These are phyloP conservation scores for Gonium pectorale DNA, from an alignment of 139 green algal species.

Conservation along the genomic window DNA sequence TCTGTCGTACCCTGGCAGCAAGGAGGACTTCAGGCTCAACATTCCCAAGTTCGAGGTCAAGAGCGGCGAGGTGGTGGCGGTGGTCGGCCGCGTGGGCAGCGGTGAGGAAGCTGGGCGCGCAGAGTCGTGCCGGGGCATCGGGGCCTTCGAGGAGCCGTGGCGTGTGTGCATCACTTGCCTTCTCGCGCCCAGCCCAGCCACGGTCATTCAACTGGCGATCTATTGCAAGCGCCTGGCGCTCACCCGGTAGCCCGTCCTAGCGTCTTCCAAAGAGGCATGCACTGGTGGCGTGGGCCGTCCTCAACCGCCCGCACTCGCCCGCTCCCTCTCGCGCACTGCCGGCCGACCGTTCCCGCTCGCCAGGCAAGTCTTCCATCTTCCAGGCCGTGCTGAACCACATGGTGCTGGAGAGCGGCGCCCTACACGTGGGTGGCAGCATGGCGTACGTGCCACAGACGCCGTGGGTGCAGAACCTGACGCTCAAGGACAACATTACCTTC, in stretches of 20 bases:
- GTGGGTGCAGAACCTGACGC: constrained; percentile 82
- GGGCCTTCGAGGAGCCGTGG: not conserved
- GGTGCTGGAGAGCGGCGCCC: constrained; percentile 45
- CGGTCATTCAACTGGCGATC: too few species aligned
- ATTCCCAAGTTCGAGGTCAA: constrained; percentile 59
- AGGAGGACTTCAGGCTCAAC: constrained; percentile 65
- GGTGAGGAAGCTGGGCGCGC: too few species aligned
- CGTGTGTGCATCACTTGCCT: not conserved
- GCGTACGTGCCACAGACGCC: constrained; percentile 71
- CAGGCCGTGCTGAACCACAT: constrained; percentile 74
- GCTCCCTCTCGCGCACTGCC: too few species aligned
- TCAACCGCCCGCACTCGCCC: too few species aligned
- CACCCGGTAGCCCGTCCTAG: too few species aligned
- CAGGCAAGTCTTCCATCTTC: constrained; percentile 64
- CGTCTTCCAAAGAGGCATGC: too few species aligned
- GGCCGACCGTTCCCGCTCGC: too few species aligned
- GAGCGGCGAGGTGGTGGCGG: constrained; percentile 67
- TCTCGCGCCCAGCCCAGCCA: too few species aligned
- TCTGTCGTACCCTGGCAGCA: constrained; percentile 50
- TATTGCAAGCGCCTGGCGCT: too few species aligned
- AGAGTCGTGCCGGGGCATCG: too few species aligned
- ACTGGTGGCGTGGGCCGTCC: too few species aligned
- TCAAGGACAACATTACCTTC: constrained; percentile 80
- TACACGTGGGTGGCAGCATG: constrained; percentile 52
- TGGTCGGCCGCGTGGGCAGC: constrained; percentile 71